Evolutionary conservation across 2,329 filamentous ascomycete genomes (phyloP), one percentile per base, ranked within the genome.

Genomic region (Paecilomyces fulvus): DNA sequence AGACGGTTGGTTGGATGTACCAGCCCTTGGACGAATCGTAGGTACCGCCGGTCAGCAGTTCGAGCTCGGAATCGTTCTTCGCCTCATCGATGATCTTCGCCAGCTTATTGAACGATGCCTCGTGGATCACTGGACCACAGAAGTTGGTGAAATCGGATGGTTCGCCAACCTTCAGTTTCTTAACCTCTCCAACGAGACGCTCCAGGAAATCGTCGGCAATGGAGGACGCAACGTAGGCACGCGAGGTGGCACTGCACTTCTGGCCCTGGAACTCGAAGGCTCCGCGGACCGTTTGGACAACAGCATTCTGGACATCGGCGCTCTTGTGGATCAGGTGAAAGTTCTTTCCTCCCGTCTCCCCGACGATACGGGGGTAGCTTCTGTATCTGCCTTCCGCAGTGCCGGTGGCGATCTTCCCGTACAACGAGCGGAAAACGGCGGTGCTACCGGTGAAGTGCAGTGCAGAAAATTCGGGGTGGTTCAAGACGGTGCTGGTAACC

Each of bases 371-470:
- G 50, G 90, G 91, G 75, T 96, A 97, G 65, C 87, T 85, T 60
- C 80, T 80, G 77, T 95, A 97, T 58, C 84, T 87, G 60, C 88
- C 90, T 67, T 91, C 85, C 4, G 89, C 88, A 20, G 95, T 86
- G 46, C 89, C 89, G 61, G 82, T 79, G 10, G 90, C 89, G 65
- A 96, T 96, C 71, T 90, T 83, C 17, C 90, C 90, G 71, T 95
- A 96, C 11, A 97, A 80, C 67, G 85, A 84, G 60, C 90, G 87
- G 85, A 97, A 96, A 30, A 97, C 89, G 52, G 85, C 84, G 0
- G 92, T 96, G 77, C 88, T 94, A 59, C 92, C 92, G 0, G 92
- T 97, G 79, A 92, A 97, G 79, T 96, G 91, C 21, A 97, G 83
- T n/a, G 89, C 88, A 8, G 92, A 87, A 65, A 97, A 94, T 12